Evolutionary conservation across 2,329 filamentous ascomycete species (phyloP).

Genomic region (Neonectria punicea): DNA sequence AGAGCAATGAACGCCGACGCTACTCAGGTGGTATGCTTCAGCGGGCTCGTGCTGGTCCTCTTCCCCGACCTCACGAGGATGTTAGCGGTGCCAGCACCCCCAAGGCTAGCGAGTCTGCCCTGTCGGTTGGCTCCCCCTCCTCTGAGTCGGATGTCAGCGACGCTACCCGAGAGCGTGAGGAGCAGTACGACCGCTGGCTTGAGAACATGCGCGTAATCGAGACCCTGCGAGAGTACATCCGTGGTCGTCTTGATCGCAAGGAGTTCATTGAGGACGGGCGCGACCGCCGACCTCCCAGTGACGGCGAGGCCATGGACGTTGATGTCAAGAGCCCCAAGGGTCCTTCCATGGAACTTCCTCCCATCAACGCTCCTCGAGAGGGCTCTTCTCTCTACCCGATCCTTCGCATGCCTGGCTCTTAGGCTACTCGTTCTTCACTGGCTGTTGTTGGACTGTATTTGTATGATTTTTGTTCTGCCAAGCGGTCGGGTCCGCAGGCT

Average conservation of each 20-base stretch:
- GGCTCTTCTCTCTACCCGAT: slow-evolving; percentile 53
- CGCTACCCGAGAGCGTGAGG: slow-evolving; percentile 66
- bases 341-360: slow-evolving; percentile 36
- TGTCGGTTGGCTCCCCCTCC: slow-evolving; percentile 63
- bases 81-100: slow-evolving; percentile 56
- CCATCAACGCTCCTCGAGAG: slow-evolving; percentile 40
- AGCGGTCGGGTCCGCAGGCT: slow-evolving; percentile 3
- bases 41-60: slow-evolving; percentile 60
- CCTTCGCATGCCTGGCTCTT: slow-evolving; percentile 52
- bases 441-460: slow-evolving; percentile 35
- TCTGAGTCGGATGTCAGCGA: slow-evolving; percentile 65
- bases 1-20: slow-evolving; percentile 70
- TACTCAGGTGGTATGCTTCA: slow-evolving; percentile 76
- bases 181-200: slow-evolving; percentile 72
- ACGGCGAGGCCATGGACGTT: slow-evolving; percentile 51
- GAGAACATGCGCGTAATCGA: slow-evolving; percentile 75
- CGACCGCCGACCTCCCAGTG: slow-evolving; percentile 26
- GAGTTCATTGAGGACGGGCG: slow-evolving; percentile 59
- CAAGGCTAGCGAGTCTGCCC: slow-evolving; percentile 55
- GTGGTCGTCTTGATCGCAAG: slow-evolving; percentile 64
- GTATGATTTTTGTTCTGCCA: slow-evolving; percentile 34
- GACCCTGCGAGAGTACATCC: slow-evolving; percentile 67
- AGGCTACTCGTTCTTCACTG: slow-evolving; percentile 16
- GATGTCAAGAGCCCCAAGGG: slow-evolving; percentile 48
- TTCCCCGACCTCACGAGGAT: slow-evolving; percentile 51